Conservation (phyloP, 371 early-diverging fungal genomes). For the Entomophthora muscae region DNA sequence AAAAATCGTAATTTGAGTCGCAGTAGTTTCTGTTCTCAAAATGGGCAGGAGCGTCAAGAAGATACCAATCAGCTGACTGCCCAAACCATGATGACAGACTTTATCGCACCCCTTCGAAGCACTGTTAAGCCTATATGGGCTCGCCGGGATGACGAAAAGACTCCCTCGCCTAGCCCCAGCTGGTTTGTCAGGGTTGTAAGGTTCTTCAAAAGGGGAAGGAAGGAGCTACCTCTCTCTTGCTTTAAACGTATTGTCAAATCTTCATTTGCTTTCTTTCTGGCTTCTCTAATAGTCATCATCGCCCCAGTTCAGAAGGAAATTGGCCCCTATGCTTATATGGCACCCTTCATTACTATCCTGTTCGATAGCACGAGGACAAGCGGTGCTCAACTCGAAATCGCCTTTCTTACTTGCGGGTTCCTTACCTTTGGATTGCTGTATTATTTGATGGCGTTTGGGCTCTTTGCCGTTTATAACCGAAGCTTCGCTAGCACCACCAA, state of each 20-base stretch:
- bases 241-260: slow-evolving; percentile 7
- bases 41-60: neutral
- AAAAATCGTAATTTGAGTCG: neutral
- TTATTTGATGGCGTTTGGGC: neutral
- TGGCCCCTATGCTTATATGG: neutral
- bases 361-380: neutral
- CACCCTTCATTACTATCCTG: neutral
- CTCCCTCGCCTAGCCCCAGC: neutral
- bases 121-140: neutral
- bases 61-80: neutral
- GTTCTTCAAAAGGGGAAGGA: slow-evolving; percentile 6
- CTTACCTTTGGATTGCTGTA: neutral
- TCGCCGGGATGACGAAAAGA: neutral
- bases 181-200: neutral
- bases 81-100: neutral
- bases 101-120: neutral
- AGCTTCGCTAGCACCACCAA: neutral
- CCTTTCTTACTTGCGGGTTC: neutral
- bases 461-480: slow-evolving; percentile 4
- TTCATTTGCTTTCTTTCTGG: slow-evolving; percentile 7
- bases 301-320: neutral
- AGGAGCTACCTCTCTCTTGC: neutral
- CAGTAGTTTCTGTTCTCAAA: neutral
- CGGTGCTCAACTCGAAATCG: slow-evolving; percentile 5
- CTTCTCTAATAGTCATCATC: slow-evolving; percentile 3